Evolutionary conservation across 331 rosid species (phyloP).

Genomic region (Acacia concinna): DNA sequence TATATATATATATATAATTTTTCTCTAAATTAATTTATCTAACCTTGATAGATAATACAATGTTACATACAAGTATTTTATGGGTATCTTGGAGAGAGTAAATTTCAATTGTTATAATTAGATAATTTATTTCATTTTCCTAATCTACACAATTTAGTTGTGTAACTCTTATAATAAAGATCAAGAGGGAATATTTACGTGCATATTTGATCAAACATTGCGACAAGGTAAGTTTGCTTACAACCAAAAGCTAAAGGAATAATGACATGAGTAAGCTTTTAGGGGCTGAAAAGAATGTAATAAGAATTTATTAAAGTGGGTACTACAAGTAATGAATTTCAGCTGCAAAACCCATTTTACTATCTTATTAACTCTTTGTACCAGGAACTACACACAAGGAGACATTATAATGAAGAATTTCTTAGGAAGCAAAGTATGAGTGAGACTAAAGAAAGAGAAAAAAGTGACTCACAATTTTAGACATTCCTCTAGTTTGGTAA

Average conservation of each 20-base stretch:
- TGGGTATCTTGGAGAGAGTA: no score
- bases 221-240: not conserved
- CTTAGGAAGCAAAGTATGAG: not conserved
- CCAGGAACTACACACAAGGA: not conserved
- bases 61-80: no score
- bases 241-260: not conserved
- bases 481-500: slow-evolving; percentile 40
- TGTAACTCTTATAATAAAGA: not conserved
- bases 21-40: not conserved
- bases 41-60: no score
- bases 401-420: not conserved
- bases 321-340: not conserved
- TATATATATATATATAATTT: no score
- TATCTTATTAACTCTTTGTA: not conserved
- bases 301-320: not conserved
- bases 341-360: not conserved
- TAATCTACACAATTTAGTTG: no score
- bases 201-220: not conserved
- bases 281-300: not conserved
- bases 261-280: not conserved
- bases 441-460: not conserved
- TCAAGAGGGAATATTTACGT: not conserved
- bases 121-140: no score
- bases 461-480: slow-evolving; percentile 37
- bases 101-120: no score